Evolutionary conservation across 805 yeast species (phyloP).

Genomic region (Starmerella etchellsii): DNA sequence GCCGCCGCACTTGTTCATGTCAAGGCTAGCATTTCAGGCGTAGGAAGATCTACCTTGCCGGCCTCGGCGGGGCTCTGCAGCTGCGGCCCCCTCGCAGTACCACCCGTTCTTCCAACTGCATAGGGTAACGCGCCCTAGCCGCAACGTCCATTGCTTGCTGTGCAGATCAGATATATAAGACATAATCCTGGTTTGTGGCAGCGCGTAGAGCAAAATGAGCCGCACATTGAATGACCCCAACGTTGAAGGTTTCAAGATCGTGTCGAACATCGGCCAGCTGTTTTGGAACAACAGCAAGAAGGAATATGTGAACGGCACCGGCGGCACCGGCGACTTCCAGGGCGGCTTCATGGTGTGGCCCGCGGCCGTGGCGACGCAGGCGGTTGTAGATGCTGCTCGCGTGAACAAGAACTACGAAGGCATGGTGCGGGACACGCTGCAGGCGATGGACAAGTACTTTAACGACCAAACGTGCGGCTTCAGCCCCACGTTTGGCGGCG

Average conservation of each 20-base stretch:
- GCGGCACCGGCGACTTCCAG: slow-evolving; percentile 37
- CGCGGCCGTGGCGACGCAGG: slow-evolving; percentile 51
- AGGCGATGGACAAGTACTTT: slow-evolving; percentile 40
- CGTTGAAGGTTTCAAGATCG: slow-evolving; percentile 23
- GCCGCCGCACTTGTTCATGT: too few species aligned
- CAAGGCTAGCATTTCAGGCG: too few species aligned
- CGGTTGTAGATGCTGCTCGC: slow-evolving; percentile 51
- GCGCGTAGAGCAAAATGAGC: too few species aligned
- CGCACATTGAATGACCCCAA: slow-evolving; percentile 23
- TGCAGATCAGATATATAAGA: too few species aligned
- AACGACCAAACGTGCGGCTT: slow-evolving; percentile 40
- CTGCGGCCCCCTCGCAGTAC: too few species aligned
- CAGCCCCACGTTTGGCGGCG: slow-evolving; percentile 50
- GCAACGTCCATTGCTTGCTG: too few species aligned
- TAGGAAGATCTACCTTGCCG: too few species aligned
- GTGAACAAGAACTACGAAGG: slow-evolving; percentile 39
- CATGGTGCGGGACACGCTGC: slow-evolving; percentile 40
- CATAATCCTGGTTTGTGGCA: too few species aligned
- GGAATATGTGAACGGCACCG: slow-evolving; percentile 22
- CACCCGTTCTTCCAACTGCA: too few species aligned
- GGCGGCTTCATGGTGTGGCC: slow-evolving; percentile 55
- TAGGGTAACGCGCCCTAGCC: too few species aligned
- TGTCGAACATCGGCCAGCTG: slow-evolving; percentile 14
- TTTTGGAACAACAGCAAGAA: slow-evolving; percentile 23
- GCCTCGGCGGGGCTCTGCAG: too few species aligned